A percentile compares a stretch with the other conserved stretches of the same genome.
Evolutionary conservation across 1,139 yeast genomes (phyloP).

Genomic region (Hemisphaericaspora xylofermentans): DNA sequence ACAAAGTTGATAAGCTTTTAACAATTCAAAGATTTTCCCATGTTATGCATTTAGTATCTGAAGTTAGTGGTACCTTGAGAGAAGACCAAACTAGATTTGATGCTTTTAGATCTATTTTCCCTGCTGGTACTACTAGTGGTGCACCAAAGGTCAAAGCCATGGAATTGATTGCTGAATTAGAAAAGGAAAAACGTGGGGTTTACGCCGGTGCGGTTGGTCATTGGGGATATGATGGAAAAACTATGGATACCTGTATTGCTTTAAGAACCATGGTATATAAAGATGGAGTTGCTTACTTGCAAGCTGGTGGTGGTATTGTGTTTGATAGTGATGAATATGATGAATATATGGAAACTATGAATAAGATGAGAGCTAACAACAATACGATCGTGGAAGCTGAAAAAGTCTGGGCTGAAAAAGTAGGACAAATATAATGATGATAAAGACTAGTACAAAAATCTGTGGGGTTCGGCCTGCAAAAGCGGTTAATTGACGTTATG

Average conservation of each 20-base stretch:
- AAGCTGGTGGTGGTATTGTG: constrained; percentile 99
- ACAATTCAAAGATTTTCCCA: constrained; percentile 95
- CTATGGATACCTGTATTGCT: constrained; percentile 98
- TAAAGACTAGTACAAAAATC: neutral
- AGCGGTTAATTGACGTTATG: neutral
- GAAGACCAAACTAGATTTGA: constrained; percentile 85
- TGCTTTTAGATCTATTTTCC: constrained; percentile 95
- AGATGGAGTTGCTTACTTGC: constrained; percentile 86
- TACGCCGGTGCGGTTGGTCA: constrained; percentile 99
- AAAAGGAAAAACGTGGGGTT: constrained; percentile 89
- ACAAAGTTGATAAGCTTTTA: constrained; percentile 82
- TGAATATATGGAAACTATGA: constrained; percentile 94
- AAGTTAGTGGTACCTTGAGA: constrained; percentile 89
- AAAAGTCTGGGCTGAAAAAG: constrained; percentile 63
- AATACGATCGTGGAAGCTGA: constrained; percentile 90
- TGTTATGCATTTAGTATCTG: constrained; percentile 93
- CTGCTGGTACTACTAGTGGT: constrained; percentile 98
- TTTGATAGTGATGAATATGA: constrained; percentile 93
- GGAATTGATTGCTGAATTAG: constrained; percentile 89
- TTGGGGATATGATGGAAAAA: constrained; percentile 90
- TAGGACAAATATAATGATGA: constrained; percentile 23
- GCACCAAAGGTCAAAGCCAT: constrained; percentile 97
- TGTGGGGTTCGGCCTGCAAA: neutral
- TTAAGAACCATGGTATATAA: constrained; percentile 94
- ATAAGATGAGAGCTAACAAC: constrained; percentile 93